Base-by-base conservation (phyloP, 2,329 filamentous ascomycete species). In the Fusarium sp. region DNA sequence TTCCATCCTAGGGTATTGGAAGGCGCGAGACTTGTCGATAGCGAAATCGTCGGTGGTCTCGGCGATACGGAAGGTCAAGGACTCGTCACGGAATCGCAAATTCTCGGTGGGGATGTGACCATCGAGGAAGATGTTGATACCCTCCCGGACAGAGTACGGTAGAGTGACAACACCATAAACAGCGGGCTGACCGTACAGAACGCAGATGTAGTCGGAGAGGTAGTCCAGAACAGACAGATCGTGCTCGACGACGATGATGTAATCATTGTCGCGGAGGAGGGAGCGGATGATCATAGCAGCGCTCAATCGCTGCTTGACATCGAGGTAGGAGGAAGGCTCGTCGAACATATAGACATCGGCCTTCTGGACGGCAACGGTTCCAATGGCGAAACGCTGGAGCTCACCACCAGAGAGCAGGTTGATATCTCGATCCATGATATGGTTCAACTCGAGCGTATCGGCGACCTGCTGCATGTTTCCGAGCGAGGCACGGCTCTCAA, bases 321-420 rank as follows among this genome's bases (percentile, higher is more conserved):
- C 96, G 55, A 99, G 86, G 78, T 97, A 99, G 33, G 95, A 99
- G 36, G 94, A 98, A 15, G 96, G 96, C 82, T 99, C 95, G 78
- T 99, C 95, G 72, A 99, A 99, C 95, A 99, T 98, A 84, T 99
- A 99, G 10, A 96, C 92, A 76, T 99, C 95, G 68, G 94, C 94
- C 72, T 96, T 88, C 77, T 98, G 94, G 19, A 98, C 93, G 72
- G 93, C 97, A 63, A 97, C 93, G 47, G 94, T 91, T 72, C 91
- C 95, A 70, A 99, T 97, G 70, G 95, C 95, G 72, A 99, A 99
- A 78, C 95, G 90, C 79, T 99, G 95, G 73, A 99, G 85, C 79
- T 99, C 96, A 84, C 95, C 95, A 85, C 95, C 96, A 65, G 95
- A 99, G 19, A 99, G 87, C 32, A 91, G 85, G 69, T 85, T 88